Conservation (phyloP, 2,329 filamentous ascomycete genomes). For the Stachybotrys chlorohalonatus region DNA sequence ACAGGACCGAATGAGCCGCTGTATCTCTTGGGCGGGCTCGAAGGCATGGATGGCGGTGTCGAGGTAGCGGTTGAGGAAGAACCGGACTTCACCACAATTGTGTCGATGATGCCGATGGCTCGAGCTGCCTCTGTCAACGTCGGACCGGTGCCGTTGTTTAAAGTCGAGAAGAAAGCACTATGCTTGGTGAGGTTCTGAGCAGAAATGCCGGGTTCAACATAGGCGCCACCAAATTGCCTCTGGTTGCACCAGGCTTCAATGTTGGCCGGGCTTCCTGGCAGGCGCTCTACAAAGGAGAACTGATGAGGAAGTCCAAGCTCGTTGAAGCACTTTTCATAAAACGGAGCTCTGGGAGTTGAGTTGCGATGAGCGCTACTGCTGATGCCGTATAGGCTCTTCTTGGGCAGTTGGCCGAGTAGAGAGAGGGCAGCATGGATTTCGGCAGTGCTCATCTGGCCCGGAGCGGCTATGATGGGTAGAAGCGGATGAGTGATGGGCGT, state of each 20-base stretch:
- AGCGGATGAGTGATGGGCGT: constrained; percentile 82
- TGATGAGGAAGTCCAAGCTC: constrained; percentile 79
- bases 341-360: constrained; percentile 64
- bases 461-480: constrained; percentile 74
- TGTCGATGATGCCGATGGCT: constrained; percentile 74
- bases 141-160: constrained; percentile 43
- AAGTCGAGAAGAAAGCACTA: constrained; percentile 39
- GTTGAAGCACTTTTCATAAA: constrained; percentile 79
- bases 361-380: constrained; percentile 57
- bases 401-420: constrained; percentile 71
- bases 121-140: constrained; percentile 66
- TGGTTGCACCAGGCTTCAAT: constrained; percentile 67
- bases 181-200: constrained; percentile 50
- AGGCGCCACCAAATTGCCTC: constrained; percentile 72
- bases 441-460: constrained; percentile 75
- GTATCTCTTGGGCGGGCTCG: constrained; percentile 33
- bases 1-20: constrained; percentile 11
- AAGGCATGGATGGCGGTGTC: constrained; percentile 35
- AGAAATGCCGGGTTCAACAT: constrained; percentile 64
- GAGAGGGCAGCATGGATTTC: constrained; percentile 76
- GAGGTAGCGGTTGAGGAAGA: constrained; percentile 33
- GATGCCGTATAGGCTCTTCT: constrained; percentile 73
- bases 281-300: constrained; percentile 65
- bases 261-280: constrained; percentile 52
- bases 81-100: constrained; percentile 55